Evolutionary conservation across 257 asterid genomes (phyloP).

Genomic region (Petunia secreta): DNA sequence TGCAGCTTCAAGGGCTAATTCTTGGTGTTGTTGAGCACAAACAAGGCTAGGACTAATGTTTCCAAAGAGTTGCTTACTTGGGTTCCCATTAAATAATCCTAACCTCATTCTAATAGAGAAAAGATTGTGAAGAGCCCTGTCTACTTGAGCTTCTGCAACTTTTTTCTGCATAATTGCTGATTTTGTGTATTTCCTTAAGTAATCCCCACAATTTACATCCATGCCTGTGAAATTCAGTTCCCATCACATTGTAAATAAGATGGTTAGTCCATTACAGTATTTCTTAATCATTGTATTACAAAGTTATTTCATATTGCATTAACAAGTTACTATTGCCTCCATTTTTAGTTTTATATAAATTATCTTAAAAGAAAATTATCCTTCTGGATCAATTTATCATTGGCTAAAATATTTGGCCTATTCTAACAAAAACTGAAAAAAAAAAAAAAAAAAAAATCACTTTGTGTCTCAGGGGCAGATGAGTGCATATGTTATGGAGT

Average conservation of each 20-base stretch:
- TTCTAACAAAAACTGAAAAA: neutral
- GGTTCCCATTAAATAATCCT: slow-evolving; percentile 77
- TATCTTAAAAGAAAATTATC: no score
- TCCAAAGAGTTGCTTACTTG: slow-evolving; percentile 49
- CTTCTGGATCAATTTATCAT: no score
- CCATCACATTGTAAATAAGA: slow-evolving; percentile 17
- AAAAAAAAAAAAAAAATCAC: no score
- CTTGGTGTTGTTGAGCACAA: slow-evolving; percentile 65
- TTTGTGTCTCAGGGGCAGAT: no score
- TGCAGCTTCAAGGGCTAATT: slow-evolving; percentile 78
- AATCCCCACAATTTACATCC: slow-evolving; percentile 83
- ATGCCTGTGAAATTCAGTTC: slow-evolving; percentile 54
- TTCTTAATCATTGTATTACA: neutral
- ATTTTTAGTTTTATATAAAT: no score
- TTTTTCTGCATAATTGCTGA: slow-evolving; percentile 67
- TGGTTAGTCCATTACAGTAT: neutral
- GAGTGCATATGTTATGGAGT: no score
- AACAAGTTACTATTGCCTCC: neutral
- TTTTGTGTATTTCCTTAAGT: slow-evolving; percentile 63
- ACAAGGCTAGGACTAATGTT: slow-evolving; percentile 57
- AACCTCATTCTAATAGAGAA: slow-evolving; percentile 79
- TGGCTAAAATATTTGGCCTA: neutral
- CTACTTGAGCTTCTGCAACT: slow-evolving; percentile 46
- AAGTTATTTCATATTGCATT: neutral
- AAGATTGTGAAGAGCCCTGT: slow-evolving; percentile 84